phyloP scores from a whole-genome alignment of 768 basidiomycete genomes.

The Boletus vermiculosoides region DNA sequence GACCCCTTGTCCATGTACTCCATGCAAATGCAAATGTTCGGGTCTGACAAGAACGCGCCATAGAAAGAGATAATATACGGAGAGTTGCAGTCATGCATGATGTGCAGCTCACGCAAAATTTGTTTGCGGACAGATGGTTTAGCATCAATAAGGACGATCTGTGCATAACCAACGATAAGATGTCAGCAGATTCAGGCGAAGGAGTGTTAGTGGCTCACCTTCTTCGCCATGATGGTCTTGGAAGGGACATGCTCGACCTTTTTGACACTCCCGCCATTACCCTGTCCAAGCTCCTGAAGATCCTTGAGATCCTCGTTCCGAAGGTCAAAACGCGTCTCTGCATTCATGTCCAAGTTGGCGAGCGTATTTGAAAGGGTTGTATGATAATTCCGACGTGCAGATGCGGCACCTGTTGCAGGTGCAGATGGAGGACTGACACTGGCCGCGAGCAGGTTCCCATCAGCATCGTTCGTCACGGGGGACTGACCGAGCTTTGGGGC shows the following conservation, averaged over 20 bases:
- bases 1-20: slow-evolving; percentile 95
- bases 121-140: slow-evolving; percentile 97
- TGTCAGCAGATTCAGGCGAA: not conserved
- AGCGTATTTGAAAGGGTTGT: slow-evolving; percentile 78
- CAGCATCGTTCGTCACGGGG: slow-evolving; percentile 27
- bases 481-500: slow-evolving; percentile 59
- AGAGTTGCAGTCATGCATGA: slow-evolving; percentile 97
- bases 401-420: slow-evolving; percentile 48
- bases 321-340: slow-evolving; percentile 82
- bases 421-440: slow-evolving; percentile 50
- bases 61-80: slow-evolving; percentile 95
- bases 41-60: slow-evolving; percentile 94
- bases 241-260: slow-evolving; percentile 92
- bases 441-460: slow-evolving; percentile 50
- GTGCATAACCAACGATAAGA: not conserved
- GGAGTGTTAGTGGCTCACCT: slow-evolving; percentile 53
- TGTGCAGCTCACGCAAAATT: slow-evolving; percentile 95
- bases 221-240: slow-evolving; percentile 95
- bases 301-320: slow-evolving; percentile 89
- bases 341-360: slow-evolving; percentile 82
- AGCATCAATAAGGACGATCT: slow-evolving; percentile 96
- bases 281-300: slow-evolving; percentile 87
- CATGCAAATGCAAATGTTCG: slow-evolving; percentile 99
- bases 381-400: slow-evolving; percentile 69
- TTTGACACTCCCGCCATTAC: slow-evolving; percentile 97